Percentiles rank a stretch among this genome's conserved stretches.
Evolutionary conservation across 2,329 filamentous ascomycete genomes (phyloP).

Genomic region (Rhinocladiella mackenziei): DNA sequence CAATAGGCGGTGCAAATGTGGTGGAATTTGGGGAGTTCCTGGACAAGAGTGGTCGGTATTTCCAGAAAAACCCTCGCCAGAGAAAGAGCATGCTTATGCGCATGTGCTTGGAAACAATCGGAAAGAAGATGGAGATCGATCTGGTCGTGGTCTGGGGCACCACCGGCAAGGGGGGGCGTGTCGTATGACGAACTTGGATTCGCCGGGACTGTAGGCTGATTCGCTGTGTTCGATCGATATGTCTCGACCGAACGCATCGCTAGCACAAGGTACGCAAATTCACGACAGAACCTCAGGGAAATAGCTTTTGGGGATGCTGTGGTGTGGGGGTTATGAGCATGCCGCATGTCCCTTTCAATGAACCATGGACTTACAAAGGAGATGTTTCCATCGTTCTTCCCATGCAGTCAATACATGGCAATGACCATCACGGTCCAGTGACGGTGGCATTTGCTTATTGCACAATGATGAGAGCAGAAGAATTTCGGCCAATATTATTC

Average conservation of each 20-base stretch:
- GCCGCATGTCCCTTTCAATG: neutral
- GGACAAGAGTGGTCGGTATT: neutral
- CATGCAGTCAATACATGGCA: neutral
- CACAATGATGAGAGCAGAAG: neutral
- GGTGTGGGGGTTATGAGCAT: neutral
- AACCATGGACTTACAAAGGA: neutral
- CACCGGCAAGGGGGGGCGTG: neutral
- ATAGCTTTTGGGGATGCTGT: neutral
- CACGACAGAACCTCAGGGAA: neutral
- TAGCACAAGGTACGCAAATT: neutral
- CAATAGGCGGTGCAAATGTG: neutral
- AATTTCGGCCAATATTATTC: neutral
- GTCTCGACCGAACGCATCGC: neutral
- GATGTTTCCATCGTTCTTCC: neutral
- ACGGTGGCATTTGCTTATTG: neutral
- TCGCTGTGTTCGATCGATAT: neutral
- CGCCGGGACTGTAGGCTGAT: neutral
- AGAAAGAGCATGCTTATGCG: neutral
- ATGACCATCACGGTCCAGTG: neutral
- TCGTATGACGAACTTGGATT: neutral
- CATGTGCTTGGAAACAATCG: neutral
- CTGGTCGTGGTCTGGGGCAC: neutral
- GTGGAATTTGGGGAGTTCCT: conserved; percentile 1
- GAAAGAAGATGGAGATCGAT: neutral
- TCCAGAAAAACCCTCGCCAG: neutral